Evolutionary conservation across 306 rosid species (phyloP), one percentile per base, ranked within the genome.

Genomic region (Glycine latifolia): DNA sequence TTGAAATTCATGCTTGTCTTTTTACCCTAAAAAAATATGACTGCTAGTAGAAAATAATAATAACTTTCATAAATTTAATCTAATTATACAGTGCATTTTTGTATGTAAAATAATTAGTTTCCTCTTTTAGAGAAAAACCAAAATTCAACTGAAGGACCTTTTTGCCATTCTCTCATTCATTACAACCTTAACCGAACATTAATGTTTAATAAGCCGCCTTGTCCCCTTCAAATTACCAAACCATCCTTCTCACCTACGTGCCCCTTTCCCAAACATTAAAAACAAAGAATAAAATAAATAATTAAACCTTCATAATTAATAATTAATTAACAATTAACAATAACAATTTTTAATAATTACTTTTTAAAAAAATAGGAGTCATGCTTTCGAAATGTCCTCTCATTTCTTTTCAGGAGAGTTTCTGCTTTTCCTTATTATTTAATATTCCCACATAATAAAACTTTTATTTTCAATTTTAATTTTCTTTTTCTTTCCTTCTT

Each of bases 371-470:
- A 77, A 20, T 58, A 1, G 31, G 31, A 26, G 31, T 26, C 31
- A 26, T 26, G 31, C 77, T 73, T 67, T 74, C 76, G 61, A 80
- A 69, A 60, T 70, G 85, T 76, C 80, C 59, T 35, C 82, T 62
- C 82, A 43, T 72, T 43, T 31, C 59, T 17, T 75, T 54, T 67
- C 82, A 56, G 68, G 81, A 55, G 81, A 65, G 79, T 65, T 85
- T 77, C 69, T 55, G 79, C 87, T 85, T 88, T 87, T 67, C 20
- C 58, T 6, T 10, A 43, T 65, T 73, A 50, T 50, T 81, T 67
- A 60, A 59, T 44, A 75, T 65, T 44, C 50, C 9, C 5, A 33
- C n/a, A 17, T 5, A 43, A 8, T 17, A 69, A 46, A 69, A 12
- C 43, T n/a, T 33, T 46, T 4, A 26, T 66, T 46, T 82, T 55